Evolutionary conservation across 2,329 filamentous ascomycete genomes (phyloP), one percentile per base, ranked within the genome.

Genomic region (Plectosphaerella cucumerina): DNA sequence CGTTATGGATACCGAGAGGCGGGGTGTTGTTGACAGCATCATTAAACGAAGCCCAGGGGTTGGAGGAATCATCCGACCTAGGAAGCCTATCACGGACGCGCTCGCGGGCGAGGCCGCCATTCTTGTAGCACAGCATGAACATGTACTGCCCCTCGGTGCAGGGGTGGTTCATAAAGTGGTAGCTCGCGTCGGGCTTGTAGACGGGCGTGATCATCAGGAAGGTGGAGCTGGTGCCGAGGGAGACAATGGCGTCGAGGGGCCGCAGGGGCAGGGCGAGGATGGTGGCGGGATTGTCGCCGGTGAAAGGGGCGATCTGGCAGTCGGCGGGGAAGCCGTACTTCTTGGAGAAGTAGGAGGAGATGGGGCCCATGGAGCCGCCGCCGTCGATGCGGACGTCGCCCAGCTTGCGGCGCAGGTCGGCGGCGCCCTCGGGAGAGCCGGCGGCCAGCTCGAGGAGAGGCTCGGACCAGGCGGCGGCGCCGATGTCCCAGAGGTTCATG

Each of bases 91-190:
- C 90, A 50, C 94, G 87, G 55, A 97, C 83, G 61, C 89, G 85
- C 67, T 99, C 94, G 43, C 94, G 87, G 2, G 94, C 93, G 1
- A 97, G 83, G 2, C 91, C 91, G 59, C 94, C 94, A 71, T 99
- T 99, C 73, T 97, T 97, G 77, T 97, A 99, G 78, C 94, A 99
- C 34, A 99, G 84, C 94, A 99, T 99, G 72, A 99, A 97, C 94
- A 99, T 97, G 80, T 96, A 97, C 53, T 97, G 81, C 1, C 89
- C 90, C 0, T 85, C 75, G 1, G 90, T 96, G 43, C 91, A 94
- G 2, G 94, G 94, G 70, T 97, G 92, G 74, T 97, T 96, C 82
- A 97, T 95, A 77, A 97, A 96, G 74, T 99, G 94, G 64, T 96
- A 96, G 6, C 88, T 83, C 3, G 90, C 89, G 64, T 97, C 87